Percentiles rank a stretch among this genome's conserved stretches.
These are phyloP conservation scores for Jatropha curcas DNA, from an alignment of 345 rosid genomes.

Conservation along the genomic window DNA sequence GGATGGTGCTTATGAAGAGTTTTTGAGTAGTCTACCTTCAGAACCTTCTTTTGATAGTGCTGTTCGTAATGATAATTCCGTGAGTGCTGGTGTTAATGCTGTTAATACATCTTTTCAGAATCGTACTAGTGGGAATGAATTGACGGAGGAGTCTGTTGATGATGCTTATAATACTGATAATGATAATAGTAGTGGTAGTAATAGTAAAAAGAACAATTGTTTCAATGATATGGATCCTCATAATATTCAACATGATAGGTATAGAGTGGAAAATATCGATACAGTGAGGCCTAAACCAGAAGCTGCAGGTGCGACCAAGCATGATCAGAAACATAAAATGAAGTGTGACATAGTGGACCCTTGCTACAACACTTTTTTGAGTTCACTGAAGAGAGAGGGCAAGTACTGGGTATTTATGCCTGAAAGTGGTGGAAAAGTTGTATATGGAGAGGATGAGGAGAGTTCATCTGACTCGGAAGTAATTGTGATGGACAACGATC, in stretches of 20 bases:
- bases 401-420: conserved; percentile 3
- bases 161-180: background rate
- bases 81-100: background rate
- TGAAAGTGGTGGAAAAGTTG: conserved; percentile 28
- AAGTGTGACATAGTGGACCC: conserved; percentile 29
- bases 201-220: background rate
- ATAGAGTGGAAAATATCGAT: background rate
- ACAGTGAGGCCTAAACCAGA: background rate
- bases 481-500: conserved; percentile 37
- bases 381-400: conserved; percentile 22
- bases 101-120: background rate
- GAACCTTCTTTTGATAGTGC: background rate
- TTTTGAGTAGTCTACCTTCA: background rate
- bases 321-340: conserved; percentile 8
- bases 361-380: conserved; percentile 22
- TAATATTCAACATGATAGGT: conserved; percentile 6
- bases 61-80: background rate
- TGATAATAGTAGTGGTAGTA: background rate
- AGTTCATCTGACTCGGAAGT: conserved; percentile 53
- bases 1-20: background rate
- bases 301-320: conserved; percentile 8
- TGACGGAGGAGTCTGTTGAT: background rate
- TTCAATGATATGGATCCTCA: background rate
- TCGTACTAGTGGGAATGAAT: background rate
- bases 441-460: conserved; percentile 32